phyloP scores from a whole-genome alignment of 805 yeast species.

The Saturnispora ahearnii region DNA sequence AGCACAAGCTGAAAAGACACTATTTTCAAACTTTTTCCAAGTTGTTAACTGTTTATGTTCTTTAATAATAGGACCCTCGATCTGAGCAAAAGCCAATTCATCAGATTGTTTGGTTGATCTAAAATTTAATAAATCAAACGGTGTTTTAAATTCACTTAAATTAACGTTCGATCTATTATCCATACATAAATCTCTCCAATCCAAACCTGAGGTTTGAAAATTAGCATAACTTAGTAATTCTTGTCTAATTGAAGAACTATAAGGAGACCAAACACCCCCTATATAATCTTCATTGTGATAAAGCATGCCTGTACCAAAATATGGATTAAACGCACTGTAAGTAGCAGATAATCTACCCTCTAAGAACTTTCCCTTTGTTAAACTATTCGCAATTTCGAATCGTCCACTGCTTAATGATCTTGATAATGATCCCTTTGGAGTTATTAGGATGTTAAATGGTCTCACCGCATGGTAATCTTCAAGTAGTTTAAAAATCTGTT shows the following conservation, averaged over 20 bases:
- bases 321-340: conserved; percentile 70
- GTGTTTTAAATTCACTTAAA: conserved; percentile 55
- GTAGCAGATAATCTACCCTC: conserved; percentile 74
- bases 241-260: conserved; percentile 57
- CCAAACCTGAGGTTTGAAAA: conserved; percentile 74
- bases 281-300: conserved; percentile 66
- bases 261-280: conserved; percentile 82
- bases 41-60: conserved; percentile 35
- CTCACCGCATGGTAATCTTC: conserved; percentile 61
- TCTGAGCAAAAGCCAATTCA: conserved; percentile 58
- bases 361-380: conserved; percentile 65
- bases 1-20: conserved; percentile 65
- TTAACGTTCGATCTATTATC: conserved; percentile 76
- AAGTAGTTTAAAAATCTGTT: conserved; percentile 31
- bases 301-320: conserved; percentile 52
- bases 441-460: conserved; percentile 71
- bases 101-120: conserved; percentile 69
- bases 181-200: conserved; percentile 60
- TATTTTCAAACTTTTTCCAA: conserved; percentile 77
- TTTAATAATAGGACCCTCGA: conserved; percentile 33
- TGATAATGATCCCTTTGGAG: conserved; percentile 75
- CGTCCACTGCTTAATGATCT: conserved; percentile 79
- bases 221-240: conserved; percentile 55
- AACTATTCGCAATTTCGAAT: conserved; percentile 85
- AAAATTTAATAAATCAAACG: conserved; percentile 70